Base-by-base conservation (phyloP, 768 basidiomycete genomes). In the Hypsizygus marmoreus region DNA sequence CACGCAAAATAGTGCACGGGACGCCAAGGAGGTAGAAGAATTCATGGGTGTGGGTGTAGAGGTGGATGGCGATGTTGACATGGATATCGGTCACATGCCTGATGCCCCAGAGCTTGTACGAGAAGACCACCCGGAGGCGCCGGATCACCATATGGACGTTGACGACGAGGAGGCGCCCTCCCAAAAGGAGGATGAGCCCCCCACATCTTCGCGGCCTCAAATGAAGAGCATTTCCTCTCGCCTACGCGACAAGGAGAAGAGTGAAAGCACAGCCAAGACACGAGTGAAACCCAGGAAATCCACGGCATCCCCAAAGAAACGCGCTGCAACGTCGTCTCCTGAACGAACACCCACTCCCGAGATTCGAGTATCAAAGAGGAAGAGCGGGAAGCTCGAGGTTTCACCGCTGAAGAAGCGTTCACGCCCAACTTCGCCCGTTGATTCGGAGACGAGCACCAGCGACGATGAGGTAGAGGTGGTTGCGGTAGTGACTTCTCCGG, bases 1-100 rank as follows among this genome's bases (percentile, higher is more conserved):
- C 25, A 68, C 66, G n/a, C 66, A 62, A 32, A 63, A 48, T 30
- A 69, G 61, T 34, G 58, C 57, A 28, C 56, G 38, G 23, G 59
- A 60, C 35, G 57, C 54, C 17, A 51, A 57, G 33, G 67, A 71
- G 53, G 64, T 63, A 1, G 60, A 66, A 23, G 56, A 58, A 16
- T 39, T 52, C 11, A 47, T 62, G 10, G 32, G 35, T 11, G 45
- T 48, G 16, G 40, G 54, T 17, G 42, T 50, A 23, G 43, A 47
- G 25, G 40, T 26, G 2, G 43, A 53, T 29, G 40, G 24, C 17
- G 58, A 51, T 17, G 45, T 14, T 6, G 47, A 50, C 14, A 28
- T 37, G 24, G 40, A 51, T 37, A 17, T 34, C 29, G 39, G 31
- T 11, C 33, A 23, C 6, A 47, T 48, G 41, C n/a, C n/a, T n/a